Evolutionary conservation across 169 alveolate genomes (phyloP).

Genomic region (Perkinsus marinus): DNA sequence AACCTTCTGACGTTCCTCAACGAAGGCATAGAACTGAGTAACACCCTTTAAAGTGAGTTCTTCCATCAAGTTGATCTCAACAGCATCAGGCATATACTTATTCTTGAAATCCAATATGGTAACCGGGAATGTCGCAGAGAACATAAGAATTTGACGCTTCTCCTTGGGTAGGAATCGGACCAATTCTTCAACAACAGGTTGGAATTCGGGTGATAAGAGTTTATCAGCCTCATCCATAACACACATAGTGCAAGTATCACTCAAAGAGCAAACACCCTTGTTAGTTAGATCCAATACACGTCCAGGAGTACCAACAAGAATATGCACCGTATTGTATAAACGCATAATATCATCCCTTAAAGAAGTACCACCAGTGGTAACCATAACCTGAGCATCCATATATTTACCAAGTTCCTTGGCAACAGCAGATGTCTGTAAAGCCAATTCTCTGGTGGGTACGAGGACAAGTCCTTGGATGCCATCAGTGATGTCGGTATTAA

Average conservation of each 20-base stretch:
- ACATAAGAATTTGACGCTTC: slow-evolving; percentile 76
- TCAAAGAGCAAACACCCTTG: slow-evolving; percentile 78
- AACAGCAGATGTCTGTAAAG: slow-evolving; percentile 81
- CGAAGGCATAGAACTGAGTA: slow-evolving; percentile 94
- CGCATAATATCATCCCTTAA: slow-evolving; percentile 90
- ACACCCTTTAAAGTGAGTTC: slow-evolving; percentile 96
- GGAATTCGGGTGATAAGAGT: slow-evolving; percentile 90
- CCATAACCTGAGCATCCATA: slow-evolving; percentile 93
- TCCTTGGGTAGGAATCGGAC: slow-evolving; percentile 78
- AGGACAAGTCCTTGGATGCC: slow-evolving; percentile 63
- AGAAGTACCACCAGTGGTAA: slow-evolving; percentile 96
- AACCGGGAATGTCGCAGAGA: slow-evolving; percentile 98
- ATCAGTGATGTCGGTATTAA: no score
- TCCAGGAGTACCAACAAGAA: slow-evolving; percentile 99
- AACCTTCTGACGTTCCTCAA: slow-evolving; percentile 92
- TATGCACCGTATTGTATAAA: slow-evolving; percentile 83
- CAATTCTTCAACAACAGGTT: slow-evolving; percentile 85
- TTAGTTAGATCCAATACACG: slow-evolving; percentile 87
- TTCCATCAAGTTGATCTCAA: slow-evolving; percentile 92
- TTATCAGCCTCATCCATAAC: slow-evolving; percentile 98
- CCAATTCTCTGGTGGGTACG: slow-evolving; percentile 93
- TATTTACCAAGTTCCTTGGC: slow-evolving; percentile 91
- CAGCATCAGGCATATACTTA: slow-evolving; percentile 83
- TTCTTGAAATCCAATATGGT: slow-evolving; percentile 86
- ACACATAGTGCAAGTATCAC: slow-evolving; percentile 68